A percentile compares a stretch with the other conserved stretches of the same genome.
Conservation (phyloP, 2,329 filamentous ascomycete genomes). For the Penicillium sp. region DNA sequence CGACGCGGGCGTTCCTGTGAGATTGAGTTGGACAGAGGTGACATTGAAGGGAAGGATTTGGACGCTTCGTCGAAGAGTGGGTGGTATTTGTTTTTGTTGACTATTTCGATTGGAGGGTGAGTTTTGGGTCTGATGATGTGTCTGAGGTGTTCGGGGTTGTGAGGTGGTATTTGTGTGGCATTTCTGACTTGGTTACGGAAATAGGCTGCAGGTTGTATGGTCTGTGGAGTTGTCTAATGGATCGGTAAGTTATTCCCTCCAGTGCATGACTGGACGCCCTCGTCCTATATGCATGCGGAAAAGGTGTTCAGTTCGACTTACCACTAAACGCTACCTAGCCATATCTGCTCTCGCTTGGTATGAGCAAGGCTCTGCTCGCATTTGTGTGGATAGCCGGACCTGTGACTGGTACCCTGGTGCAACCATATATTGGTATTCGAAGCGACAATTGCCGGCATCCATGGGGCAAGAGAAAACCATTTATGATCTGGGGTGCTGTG, state of each 20-base stretch:
- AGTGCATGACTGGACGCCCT: background rate
- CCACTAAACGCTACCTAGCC: slow-evolving; percentile 47
- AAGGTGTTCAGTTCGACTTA: too few relatives aligned
- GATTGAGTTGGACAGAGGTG: slow-evolving; percentile 29
- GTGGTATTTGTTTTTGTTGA: slow-evolving; percentile 84
- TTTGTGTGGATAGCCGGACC: slow-evolving; percentile 84
- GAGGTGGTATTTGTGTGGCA: background rate
- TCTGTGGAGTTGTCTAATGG: slow-evolving; percentile 93
- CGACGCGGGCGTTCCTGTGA: slow-evolving; percentile 14
- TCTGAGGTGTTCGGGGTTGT: background rate
- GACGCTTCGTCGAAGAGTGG: slow-evolving; percentile 70
- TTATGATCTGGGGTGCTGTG: slow-evolving; percentile 70
- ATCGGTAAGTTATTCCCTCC: slow-evolving; percentile 56
- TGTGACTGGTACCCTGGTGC: slow-evolving; percentile 74
- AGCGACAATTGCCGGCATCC: slow-evolving; percentile 74
- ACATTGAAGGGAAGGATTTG: slow-evolving; percentile 32
- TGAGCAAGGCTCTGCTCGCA: slow-evolving; percentile 81
- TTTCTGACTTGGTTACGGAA: slow-evolving; percentile 8
- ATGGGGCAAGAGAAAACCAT: slow-evolving; percentile 80
- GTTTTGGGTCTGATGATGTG: slow-evolving; percentile 21
- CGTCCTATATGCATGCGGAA: background rate
- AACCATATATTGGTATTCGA: slow-evolving; percentile 79
- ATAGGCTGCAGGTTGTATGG: slow-evolving; percentile 86
- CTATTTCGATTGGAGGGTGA: slow-evolving; percentile 76
- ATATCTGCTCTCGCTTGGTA: slow-evolving; percentile 75